Base-by-base conservation (phyloP, 352 stramenopile species). In the Saprolegnia diclina region DNA sequence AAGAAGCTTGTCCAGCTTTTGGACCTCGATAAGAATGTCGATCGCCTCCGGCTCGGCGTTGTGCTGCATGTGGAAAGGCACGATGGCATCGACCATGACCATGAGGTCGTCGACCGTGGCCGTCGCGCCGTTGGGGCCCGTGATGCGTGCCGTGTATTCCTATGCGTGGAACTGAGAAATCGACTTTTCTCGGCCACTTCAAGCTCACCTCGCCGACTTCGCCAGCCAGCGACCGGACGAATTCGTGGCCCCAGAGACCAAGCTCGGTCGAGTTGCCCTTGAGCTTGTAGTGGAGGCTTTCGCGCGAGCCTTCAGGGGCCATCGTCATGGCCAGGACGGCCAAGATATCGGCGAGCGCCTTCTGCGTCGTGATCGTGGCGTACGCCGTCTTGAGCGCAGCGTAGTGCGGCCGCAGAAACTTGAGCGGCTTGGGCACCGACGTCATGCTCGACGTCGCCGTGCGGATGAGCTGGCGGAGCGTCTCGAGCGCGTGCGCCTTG, bases 41-140 rank as follows among this genome's bases (percentile, higher is more conserved):
- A 99, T 95, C 22, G 97, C 97, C 82, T 99, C 97, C 0, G 97
- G 95, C 78, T 99, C 97, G 5, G 97, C 97, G 76, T 99, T 99
- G 82, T 99, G 97, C 72, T 96, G 81, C 76, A 99, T 96, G 85
- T 99, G 96, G 82, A 99, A 99, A 4, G 97, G 97, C 64, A 99
- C 95, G 75, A 99, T 99, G 14, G 97, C 92, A 77, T 99, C 92
- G 56, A 99, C 97, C 68, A 99, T 91, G 67, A 78, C 77, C 72
- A 99, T 74, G 55, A 99, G 79, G 77, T 99, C 97, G 38, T 79
- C 65, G 37, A 91, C 79, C 71, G 98, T 89, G 10, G 87, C 77
- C 19, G 90, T 80, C 46, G 79, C 55, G 0, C 64, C 74, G 19
- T 63, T 72, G 21, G 86, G 82, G 16, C 76, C 77, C 14, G 85